Percentiles rank a stretch among this genome's conserved stretches.
phyloP scores from a whole-genome alignment of 768 basidiomycete genomes.

The Rhizopogon roseolus region DNA sequence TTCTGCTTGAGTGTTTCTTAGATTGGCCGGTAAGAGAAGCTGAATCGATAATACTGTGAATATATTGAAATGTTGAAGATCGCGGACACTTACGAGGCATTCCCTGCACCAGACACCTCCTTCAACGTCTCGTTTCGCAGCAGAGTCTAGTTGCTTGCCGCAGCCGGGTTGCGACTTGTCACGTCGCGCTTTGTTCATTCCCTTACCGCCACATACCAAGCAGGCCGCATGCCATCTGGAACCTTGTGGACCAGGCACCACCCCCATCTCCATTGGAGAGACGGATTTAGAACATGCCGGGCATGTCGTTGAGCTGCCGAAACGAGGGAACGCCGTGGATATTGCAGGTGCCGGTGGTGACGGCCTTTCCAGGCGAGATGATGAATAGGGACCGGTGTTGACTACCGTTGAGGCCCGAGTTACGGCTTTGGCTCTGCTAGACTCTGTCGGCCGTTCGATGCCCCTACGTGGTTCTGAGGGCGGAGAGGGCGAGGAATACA shows the following conservation, averaged over 20 bases:
- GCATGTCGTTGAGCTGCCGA: slow-evolving; percentile 45
- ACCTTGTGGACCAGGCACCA: slow-evolving; percentile 80
- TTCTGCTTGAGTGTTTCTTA: slow-evolving; percentile 43
- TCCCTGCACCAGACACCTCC: slow-evolving; percentile 82
- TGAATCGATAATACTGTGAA: slow-evolving; percentile 20
- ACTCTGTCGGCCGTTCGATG: slow-evolving; percentile 9
- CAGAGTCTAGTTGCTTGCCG: slow-evolving; percentile 79
- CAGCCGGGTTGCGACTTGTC: slow-evolving; percentile 68
- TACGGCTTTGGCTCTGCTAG: background rate
- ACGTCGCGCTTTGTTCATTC: slow-evolving; percentile 34
- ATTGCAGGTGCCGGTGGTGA: slow-evolving; percentile 12
- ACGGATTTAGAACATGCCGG: slow-evolving; percentile 73
- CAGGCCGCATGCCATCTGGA: slow-evolving; percentile 77
- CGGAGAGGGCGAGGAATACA: slow-evolving; percentile 9
- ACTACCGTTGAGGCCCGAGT: slow-evolving; percentile 9
- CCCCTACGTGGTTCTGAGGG: slow-evolving; percentile 17
- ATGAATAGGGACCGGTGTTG: slow-evolving; percentile 15
- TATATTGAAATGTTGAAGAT: background rate
- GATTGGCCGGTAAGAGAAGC: slow-evolving; percentile 50
- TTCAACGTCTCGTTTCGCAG: slow-evolving; percentile 66
- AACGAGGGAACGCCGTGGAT: slow-evolving; percentile 21
- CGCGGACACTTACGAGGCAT: slow-evolving; percentile 55
- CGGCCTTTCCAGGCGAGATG: slow-evolving; percentile 26
- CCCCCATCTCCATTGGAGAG: slow-evolving; percentile 80
- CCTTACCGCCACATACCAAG: slow-evolving; percentile 76